These are phyloP conservation scores for Escovopsis sp. DNA, from an alignment of 2,329 filamentous ascomycete genomes.

Conservation along the genomic window DNA sequence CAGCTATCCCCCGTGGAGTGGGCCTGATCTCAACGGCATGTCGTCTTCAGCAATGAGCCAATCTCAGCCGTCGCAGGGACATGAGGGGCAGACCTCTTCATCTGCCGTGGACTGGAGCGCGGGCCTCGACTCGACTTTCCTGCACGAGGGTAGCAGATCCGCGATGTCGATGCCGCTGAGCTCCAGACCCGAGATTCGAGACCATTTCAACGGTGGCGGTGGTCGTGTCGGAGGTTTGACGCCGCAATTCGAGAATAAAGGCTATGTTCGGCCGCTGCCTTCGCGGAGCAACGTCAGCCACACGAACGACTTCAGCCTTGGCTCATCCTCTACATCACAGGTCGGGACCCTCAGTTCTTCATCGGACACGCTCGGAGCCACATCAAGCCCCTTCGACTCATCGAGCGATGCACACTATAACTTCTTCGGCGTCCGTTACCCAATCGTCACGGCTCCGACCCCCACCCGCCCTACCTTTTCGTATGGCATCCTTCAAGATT, in stretches of 20 bases:
- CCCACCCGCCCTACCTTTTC: conserved; percentile 15
- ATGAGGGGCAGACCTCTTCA: conserved; percentile 11
- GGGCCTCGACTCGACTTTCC: conserved; percentile 15
- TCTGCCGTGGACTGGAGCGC: conserved; percentile 25
- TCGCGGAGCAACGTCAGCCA: conserved; percentile 18
- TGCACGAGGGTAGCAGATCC: conserved; percentile 10
- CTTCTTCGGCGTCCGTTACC: conserved; percentile 14
- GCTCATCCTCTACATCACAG: conserved; percentile 15
- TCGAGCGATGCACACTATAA: conserved; percentile 19
- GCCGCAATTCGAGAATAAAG: conserved; percentile 27
- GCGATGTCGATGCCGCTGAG: conserved; percentile 8
- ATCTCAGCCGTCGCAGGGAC: conserved; percentile 13
- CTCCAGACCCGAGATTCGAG: conserved; percentile 16
- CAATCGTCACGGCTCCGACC: conserved; percentile 19
- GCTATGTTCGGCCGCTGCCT: conserved; percentile 21
- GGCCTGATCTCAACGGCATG: conserved; percentile 9
- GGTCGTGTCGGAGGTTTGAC: conserved; percentile 22
- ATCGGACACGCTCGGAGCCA: conserved; percentile 14
- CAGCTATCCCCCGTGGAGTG: conserved; percentile 7
- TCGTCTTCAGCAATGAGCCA: conserved; percentile 10
- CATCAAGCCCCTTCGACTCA: conserved; percentile 17
- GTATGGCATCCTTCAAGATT: conserved; percentile 19
- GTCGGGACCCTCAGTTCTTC: conserved; percentile 16
- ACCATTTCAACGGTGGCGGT: conserved; percentile 10
- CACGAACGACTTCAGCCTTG: conserved; percentile 13